phyloP scores from a whole-genome alignment of 352 stramenopile species.

The Phytophthora megakarya region DNA sequence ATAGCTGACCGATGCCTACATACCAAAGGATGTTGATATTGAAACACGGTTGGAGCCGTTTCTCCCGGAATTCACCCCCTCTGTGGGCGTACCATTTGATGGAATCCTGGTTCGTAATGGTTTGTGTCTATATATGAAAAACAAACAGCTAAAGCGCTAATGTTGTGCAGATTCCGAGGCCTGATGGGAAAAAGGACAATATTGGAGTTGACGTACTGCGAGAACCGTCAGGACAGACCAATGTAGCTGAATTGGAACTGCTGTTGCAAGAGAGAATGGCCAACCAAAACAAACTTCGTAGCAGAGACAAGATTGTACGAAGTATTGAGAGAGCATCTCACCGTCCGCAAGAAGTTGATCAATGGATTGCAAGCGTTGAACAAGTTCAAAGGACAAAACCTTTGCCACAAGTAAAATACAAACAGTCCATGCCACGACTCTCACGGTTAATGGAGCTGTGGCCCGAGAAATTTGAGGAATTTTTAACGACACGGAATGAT shows the following conservation, averaged over 20 bases:
- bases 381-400: slow-evolving; percentile 89
- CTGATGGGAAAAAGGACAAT: slow-evolving; percentile 77
- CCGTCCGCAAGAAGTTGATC: slow-evolving; percentile 86
- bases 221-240: slow-evolving; percentile 89
- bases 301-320: slow-evolving; percentile 66
- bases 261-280: slow-evolving; percentile 86
- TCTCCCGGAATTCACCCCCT: slow-evolving; percentile 92
- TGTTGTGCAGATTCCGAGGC: slow-evolving; percentile 73
- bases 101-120: slow-evolving; percentile 56
- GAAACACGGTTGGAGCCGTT: slow-evolving; percentile 93
- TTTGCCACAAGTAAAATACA: slow-evolving; percentile 79
- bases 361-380: slow-evolving; percentile 92
- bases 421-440: slow-evolving; percentile 88
- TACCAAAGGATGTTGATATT: slow-evolving; percentile 89
- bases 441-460: slow-evolving; percentile 91
- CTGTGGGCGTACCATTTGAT: slow-evolving; percentile 68
- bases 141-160: background rate
- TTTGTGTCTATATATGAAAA: background rate
- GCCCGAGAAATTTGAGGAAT: slow-evolving; percentile 85
- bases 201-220: slow-evolving; percentile 86
- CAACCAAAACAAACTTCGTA: slow-evolving; percentile 36
- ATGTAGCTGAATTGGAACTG: slow-evolving; percentile 88
- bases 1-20: slow-evolving; percentile 78
- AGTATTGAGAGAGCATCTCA: slow-evolving; percentile 91
- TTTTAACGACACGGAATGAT: slow-evolving; percentile 41